Percentiles rank a stretch among this genome's conserved stretches.
These are phyloP conservation scores for Xylariaceae sp. DNA, from an alignment of 2,329 filamentous ascomycete genomes.

Conservation along the genomic window DNA sequence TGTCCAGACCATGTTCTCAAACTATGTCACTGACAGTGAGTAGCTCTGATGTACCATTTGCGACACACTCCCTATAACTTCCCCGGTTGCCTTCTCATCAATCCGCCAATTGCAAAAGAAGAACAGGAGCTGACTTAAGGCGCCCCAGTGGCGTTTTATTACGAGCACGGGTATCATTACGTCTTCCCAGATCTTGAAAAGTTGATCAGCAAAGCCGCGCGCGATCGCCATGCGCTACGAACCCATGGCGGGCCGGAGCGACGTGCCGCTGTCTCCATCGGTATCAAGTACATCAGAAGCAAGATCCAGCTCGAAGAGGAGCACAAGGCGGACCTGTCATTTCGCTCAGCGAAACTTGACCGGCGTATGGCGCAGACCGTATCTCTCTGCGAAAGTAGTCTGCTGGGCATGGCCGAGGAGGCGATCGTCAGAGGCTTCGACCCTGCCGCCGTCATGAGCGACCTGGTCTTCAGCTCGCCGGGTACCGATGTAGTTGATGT, in stretches of 20 bases:
- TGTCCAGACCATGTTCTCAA: constrained; percentile 19
- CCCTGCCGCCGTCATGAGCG: constrained; percentile 16
- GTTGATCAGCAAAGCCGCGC: constrained; percentile 5
- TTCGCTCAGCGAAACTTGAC: constrained; percentile 13
- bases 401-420: constrained; percentile 38
- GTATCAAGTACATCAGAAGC: constrained; percentile 18
- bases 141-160: constrained; percentile 19
- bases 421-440: constrained; percentile 20
- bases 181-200: constrained; percentile 16
- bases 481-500: constrained; percentile 8
- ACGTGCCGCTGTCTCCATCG: constrained; percentile 6
- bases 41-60: no score
- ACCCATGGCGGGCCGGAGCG: constrained; percentile 6
- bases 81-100: no score
- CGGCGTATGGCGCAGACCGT: constrained; percentile 16
- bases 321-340: constrained; percentile 10
- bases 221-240: constrained; percentile 3
- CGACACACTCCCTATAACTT: no score
- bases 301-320: constrained; percentile 18
- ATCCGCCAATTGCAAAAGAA: no score
- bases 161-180: constrained; percentile 22
- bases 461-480: constrained; percentile 20
- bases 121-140: no score
- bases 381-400: constrained; percentile 24
- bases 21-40: constrained; percentile 16